A percentile compares a stretch with the other conserved stretches of the same genome.
Evolutionary conservation across 331 rosid species (phyloP).

Genomic region (Dryas integrifolia): DNA sequence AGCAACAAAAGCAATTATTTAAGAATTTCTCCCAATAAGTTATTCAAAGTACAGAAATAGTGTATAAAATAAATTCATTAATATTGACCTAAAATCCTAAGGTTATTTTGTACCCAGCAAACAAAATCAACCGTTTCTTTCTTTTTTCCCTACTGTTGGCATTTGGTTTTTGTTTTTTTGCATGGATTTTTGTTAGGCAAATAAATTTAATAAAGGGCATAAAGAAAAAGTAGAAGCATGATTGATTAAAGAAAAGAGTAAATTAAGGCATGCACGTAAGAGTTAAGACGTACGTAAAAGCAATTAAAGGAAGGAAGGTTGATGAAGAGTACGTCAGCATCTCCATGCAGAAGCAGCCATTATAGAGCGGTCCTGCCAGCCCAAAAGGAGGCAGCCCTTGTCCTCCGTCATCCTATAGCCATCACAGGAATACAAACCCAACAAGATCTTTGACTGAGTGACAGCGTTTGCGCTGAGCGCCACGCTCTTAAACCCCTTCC

Average conservation of each 20-base stretch:
- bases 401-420: conserved; percentile 83
- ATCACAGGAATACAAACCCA: conserved; percentile 77
- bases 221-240: not conserved
- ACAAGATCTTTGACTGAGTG: conserved; percentile 77
- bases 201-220: not conserved
- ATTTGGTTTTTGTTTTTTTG: not conserved
- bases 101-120: conserved; percentile 7
- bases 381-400: conserved; percentile 77
- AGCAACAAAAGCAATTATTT: not conserved
- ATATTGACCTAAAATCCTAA: not conserved
- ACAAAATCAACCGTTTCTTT: not conserved
- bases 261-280: conserved; percentile 7
- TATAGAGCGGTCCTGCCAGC: conserved; percentile 79
- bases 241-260: not conserved
- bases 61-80: conserved; percentile 3
- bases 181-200: not conserved
- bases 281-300: not conserved
- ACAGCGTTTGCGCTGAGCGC: conserved; percentile 79
- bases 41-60: not conserved
- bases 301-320: too few species aligned
- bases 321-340: conserved; percentile 31
- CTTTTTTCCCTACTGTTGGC: not conserved
- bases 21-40: not conserved
- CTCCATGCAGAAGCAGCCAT: conserved; percentile 96
- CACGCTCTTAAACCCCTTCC: conserved; percentile 76